Conservation (phyloP, 345 rosid genomes). For the Fremontodendron californicum region DNA sequence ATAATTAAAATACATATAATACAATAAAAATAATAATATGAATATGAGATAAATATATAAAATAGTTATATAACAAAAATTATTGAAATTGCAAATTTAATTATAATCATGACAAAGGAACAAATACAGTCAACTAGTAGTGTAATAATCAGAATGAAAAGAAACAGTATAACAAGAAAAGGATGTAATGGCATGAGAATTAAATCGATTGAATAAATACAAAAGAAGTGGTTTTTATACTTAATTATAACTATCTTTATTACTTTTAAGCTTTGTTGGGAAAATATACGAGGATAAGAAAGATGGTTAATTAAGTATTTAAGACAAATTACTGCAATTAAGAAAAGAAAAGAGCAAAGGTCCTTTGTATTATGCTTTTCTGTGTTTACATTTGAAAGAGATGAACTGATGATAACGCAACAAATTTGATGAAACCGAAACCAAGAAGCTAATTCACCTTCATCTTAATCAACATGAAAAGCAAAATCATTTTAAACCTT, state of each 20-base stretch:
- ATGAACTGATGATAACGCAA: neutral
- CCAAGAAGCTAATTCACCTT: neutral
- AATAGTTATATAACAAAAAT: too few relatives aligned
- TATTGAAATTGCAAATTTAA: too few relatives aligned
- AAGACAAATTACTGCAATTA: neutral
- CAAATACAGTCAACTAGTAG: neutral
- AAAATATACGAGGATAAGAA: too few relatives aligned
- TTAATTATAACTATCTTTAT: too few relatives aligned
- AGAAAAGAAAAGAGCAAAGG: neutral
- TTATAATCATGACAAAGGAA: neutral
- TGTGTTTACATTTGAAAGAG: neutral
- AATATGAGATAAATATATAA: too few relatives aligned
- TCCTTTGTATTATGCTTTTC: constrained; percentile 4
- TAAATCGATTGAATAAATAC: too few relatives aligned
- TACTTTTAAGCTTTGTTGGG: too few relatives aligned
- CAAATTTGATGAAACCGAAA: constrained; percentile 8
- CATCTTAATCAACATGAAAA: neutral
- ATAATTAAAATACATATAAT: too few relatives aligned
- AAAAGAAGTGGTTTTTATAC: too few relatives aligned
- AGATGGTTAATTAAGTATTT: too few relatives aligned
- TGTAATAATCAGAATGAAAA: neutral
- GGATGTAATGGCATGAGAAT: too few relatives aligned
- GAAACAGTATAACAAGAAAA: neutral
- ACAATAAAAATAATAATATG: too few relatives aligned
- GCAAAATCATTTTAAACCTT: neutral